These are phyloP conservation scores for Malassezia dermatis DNA, from an alignment of 1,284 basidiomycete genomes.

Conservation along the genomic window DNA sequence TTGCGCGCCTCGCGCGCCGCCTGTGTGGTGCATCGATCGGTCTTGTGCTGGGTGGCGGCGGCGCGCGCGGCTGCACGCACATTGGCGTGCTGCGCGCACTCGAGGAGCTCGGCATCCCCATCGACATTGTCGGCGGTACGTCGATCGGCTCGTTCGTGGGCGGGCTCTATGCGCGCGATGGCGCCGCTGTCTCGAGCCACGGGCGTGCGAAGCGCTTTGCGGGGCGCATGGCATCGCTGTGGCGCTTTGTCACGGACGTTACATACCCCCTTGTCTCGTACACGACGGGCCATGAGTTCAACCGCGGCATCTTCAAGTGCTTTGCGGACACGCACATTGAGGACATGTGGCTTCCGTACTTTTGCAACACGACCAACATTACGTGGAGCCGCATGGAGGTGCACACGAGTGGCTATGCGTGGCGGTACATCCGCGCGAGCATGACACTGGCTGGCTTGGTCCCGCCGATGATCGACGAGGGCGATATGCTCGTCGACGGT, in stretches of 20 bases:
- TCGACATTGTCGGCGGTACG: conserved; percentile 71
- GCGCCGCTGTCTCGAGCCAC: conserved; percentile 73
- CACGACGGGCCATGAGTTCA: conserved; percentile 64
- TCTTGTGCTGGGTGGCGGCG: conserved; percentile 86
- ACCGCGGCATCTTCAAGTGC: conserved; percentile 25
- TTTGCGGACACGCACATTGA: conserved; percentile 57
- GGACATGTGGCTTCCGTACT: conserved; percentile 98
- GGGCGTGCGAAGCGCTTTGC: conserved; percentile 85
- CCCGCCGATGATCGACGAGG: conserved; percentile 88
- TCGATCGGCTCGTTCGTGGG: conserved; percentile 84
- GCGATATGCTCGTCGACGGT: conserved; percentile 55
- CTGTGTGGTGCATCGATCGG: conserved; percentile 89
- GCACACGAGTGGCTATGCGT: conserved; percentile 76
- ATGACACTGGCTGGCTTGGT: conserved; percentile 94
- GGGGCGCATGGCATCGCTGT: conserved; percentile 80
- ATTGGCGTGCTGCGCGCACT: conserved; percentile 79
- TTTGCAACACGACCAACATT: conserved; percentile 98
- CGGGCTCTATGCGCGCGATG: conserved; percentile 89
- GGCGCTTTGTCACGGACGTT: conserved; percentile 85
- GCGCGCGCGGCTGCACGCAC: conserved; percentile 87
- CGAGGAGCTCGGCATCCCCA: conserved; percentile 81
- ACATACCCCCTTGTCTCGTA: conserved; percentile 96
- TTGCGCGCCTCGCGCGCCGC: conserved; percentile 77
- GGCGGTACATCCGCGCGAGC: conserved; percentile 65
- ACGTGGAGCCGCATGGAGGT: conserved; percentile 93